These are phyloP conservation scores for Heracleum sosnowskyi DNA, from an alignment of 129 eudicot species.

Conservation along the genomic window DNA sequence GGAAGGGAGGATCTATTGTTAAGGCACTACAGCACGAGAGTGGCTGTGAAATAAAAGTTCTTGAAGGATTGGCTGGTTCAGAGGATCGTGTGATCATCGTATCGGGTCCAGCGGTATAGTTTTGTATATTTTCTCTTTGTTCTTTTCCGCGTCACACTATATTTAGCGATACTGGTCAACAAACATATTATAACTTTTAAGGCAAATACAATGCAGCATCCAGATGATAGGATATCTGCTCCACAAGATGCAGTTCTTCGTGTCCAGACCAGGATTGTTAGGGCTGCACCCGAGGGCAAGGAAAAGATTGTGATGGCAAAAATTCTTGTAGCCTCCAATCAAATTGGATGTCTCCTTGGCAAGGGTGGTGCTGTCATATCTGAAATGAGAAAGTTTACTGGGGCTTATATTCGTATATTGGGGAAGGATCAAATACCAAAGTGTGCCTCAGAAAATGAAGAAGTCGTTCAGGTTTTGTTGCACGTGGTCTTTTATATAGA, in stretches of 20 bases:
- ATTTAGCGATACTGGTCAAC: not conserved
- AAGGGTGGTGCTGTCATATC: slow-evolving; percentile 84
- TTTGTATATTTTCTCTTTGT: not conserved
- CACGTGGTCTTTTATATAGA: not conserved
- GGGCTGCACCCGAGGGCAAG: slow-evolving; percentile 73
- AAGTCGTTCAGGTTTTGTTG: slow-evolving; percentile 71
- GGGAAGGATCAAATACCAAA: slow-evolving; percentile 80
- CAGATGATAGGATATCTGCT: slow-evolving; percentile 76
- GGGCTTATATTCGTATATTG: slow-evolving; percentile 80
- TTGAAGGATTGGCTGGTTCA: slow-evolving; percentile 44
- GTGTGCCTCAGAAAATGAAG: slow-evolving; percentile 74
- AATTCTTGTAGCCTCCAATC: slow-evolving; percentile 77
- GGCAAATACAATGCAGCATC: slow-evolving; percentile 40
- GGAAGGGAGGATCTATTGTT: slow-evolving; percentile 73
- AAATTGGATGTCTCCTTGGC: slow-evolving; percentile 96
- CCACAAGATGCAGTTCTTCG: slow-evolving; percentile 91
- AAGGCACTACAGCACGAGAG: slow-evolving; percentile 82
- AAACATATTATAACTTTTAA: not conserved
- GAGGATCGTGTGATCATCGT: slow-evolving; percentile 84
- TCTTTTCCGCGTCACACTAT: not conserved
- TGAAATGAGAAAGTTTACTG: slow-evolving; percentile 86
- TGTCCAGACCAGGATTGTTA: slow-evolving; percentile 68
- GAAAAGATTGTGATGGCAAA: slow-evolving; percentile 48
- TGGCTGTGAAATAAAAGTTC: slow-evolving; percentile 91
- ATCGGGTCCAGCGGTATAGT: slow-evolving; percentile 82